phyloP scores from a whole-genome alignment of 257 asterid species.

The Buddleja alternifolia region DNA sequence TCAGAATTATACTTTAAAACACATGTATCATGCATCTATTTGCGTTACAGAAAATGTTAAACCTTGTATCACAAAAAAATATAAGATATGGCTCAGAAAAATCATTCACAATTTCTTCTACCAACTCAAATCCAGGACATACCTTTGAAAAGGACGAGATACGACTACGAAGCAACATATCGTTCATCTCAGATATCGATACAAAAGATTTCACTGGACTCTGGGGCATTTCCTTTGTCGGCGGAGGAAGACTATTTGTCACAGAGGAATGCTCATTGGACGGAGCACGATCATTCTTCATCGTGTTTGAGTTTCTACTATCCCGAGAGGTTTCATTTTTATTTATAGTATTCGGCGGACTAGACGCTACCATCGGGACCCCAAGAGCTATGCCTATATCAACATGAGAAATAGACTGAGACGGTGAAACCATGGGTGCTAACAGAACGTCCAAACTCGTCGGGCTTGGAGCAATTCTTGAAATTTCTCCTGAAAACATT shows the following conservation, averaged over 20 bases:
- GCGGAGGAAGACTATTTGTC: slow-evolving; percentile 23
- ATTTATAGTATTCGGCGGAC: slow-evolving; percentile 9
- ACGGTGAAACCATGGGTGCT: slow-evolving; percentile 33
- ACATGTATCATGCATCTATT: no score
- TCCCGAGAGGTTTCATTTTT: neutral
- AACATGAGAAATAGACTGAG: slow-evolving; percentile 23
- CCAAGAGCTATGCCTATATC: neutral
- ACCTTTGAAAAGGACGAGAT: slow-evolving; percentile 52
- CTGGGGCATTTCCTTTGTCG: slow-evolving; percentile 17
- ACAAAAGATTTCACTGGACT: slow-evolving; percentile 33
- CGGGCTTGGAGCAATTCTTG: slow-evolving; percentile 21
- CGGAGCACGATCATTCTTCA: neutral
- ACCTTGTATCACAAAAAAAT: no score
- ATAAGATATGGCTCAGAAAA: neutral
- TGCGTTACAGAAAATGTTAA: no score
- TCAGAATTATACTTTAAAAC: no score
- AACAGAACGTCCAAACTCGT: neutral
- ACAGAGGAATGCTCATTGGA: neutral
- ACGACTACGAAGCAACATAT: slow-evolving; percentile 49
- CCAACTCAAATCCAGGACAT: neutral
- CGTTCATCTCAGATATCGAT: slow-evolving; percentile 55
- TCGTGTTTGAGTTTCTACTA: neutral
- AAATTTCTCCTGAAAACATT: neutral
- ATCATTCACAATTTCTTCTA: neutral
- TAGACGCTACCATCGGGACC: neutral